Base-by-base conservation (phyloP, 257 asterid genomes). In the Nicotiana undulata region DNA sequence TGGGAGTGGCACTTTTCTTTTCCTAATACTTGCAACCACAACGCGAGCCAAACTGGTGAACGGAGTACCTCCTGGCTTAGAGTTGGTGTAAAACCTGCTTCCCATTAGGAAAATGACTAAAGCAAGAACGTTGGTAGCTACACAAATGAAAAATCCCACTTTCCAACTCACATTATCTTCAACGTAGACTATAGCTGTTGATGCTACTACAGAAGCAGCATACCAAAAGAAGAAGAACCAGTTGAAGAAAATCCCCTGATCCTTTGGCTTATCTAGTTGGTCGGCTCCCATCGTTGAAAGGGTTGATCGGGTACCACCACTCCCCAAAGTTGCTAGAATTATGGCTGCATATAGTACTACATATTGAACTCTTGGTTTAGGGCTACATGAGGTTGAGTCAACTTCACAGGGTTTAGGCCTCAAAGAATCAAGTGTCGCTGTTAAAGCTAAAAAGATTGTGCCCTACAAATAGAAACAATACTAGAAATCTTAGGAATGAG, bases 231-330 rank as follows among this genome's bases (percentile, higher is more conserved):
- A 70, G 75, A 91, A 88, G 64, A 26, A 91, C 90, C 91, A 88
- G 24, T 87, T 87, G 55, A 90, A 90, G 37, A 68, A 89, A 59
- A 80, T 80, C 2, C 81, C 79, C 20, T 85, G 90, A 18, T 86
- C 85, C 10, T 76, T 78, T 37, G 84, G 83, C 7, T 76, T 80
- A 1, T 81, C 37, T 24, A 88, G 63, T 81, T 90, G 93, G 16
- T 88, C 80, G 6, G 95, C 95, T 26, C 93, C 92, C 80, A 88
- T 85, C 15, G 95, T 85, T 17, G 85, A 87, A 6, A 86, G 12
- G 18, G 88, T 86, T 77, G 80, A 87, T 12, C 92, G 82, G 0
- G 89, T 79, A 17, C 91, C 91, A 1, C 90, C 90, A 22, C 44
- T 2, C 2, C 94, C 91, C 0, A 81, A 4, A 9, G 86, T 58